Evolutionary conservation across 2,329 filamentous ascomycete genomes (phyloP).

Genomic region (Neofusicoccum laricinum): DNA sequence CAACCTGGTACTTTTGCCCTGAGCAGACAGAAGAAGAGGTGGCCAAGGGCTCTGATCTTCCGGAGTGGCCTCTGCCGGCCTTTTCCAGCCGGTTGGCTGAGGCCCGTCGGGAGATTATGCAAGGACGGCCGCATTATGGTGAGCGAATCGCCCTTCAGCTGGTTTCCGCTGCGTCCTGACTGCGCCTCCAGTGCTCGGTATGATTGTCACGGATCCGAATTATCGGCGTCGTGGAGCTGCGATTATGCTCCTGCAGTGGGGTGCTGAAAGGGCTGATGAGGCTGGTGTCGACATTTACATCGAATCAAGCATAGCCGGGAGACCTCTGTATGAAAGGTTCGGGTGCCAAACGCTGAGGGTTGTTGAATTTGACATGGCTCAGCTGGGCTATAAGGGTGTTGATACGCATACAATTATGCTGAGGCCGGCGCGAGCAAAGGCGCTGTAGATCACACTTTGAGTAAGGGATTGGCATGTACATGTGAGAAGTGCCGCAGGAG

Average conservation of each 20-base stretch:
- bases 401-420: conserved; percentile 23
- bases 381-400: not conserved
- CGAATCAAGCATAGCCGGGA: conserved; percentile 36
- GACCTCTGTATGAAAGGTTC: conserved; percentile 32
- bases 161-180: not conserved
- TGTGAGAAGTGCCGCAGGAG: too few species aligned
- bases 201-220: not conserved
- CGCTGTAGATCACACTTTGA: too few species aligned
- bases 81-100: not conserved
- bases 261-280: conserved; percentile 25
- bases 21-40: conserved; percentile 19
- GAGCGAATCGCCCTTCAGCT: not conserved
- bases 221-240: not conserved
- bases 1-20: not conserved
- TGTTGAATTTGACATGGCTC: not conserved
- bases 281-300: conserved; percentile 39
- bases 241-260: not conserved
- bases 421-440: conserved; percentile 14
- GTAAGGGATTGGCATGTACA: too few species aligned
- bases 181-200: conserved; percentile 14
- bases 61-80: not conserved
- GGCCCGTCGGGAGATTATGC: not conserved
- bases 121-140: not conserved
- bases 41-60: not conserved
- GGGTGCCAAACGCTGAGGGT: conserved; percentile 26